Evolutionary conservation across 192 early-diverging fungal species (phyloP), one percentile per base, ranked within the genome.

Genomic region (Linderina pennispora): DNA sequence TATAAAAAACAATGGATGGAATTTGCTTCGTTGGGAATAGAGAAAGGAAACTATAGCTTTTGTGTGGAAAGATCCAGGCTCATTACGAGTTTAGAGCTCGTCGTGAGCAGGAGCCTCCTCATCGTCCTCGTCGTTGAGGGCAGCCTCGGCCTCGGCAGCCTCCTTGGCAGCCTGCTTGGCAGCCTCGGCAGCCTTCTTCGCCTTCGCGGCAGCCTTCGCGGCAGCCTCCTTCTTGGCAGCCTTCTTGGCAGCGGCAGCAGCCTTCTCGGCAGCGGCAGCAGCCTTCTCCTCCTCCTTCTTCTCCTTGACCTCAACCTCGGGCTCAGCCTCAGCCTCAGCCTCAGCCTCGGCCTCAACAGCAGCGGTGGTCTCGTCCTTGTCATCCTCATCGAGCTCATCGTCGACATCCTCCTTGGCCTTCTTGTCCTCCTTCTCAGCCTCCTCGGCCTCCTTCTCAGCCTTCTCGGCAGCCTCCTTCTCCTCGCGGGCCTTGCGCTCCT

Each of bases 401-500:
- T 55, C 46, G 8, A 15, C 40, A 32, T 62, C 56, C 4, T 24
- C 36, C 32, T 52, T 33, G 15, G 41, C 55, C 15, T 46, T 40
- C 6, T 5, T 11, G 7, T 43, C 23, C 5, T 24, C 20, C 43
- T 41, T 40, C 47, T 63, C 47, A 11, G 36, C 48, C 33, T 55
- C 62, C 23, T 45, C 44, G 8, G 28, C 44, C 23, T 54, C 23
- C 23, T 43, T 19, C 22, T 23, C 46, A 17, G 46, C 52, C 7
- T 6, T 14, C 26, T 43, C 23, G 11, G 22, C 26, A 28, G 42
- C 42, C 42, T 43, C 42, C 14, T 13, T 24, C 23, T 43, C 42
- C 51, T 60, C 45, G 48, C 48, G 61, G 26, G 43, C 53, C 61
- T 61, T 47, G 62, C 52, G 69, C 58, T 73, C 69, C 36, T 61